Percentiles rank a stretch among this genome's conserved stretches.
phyloP scores from a whole-genome alignment of 371 early-diverging fungal species.

The Lichtheimia corymbifera region DNA sequence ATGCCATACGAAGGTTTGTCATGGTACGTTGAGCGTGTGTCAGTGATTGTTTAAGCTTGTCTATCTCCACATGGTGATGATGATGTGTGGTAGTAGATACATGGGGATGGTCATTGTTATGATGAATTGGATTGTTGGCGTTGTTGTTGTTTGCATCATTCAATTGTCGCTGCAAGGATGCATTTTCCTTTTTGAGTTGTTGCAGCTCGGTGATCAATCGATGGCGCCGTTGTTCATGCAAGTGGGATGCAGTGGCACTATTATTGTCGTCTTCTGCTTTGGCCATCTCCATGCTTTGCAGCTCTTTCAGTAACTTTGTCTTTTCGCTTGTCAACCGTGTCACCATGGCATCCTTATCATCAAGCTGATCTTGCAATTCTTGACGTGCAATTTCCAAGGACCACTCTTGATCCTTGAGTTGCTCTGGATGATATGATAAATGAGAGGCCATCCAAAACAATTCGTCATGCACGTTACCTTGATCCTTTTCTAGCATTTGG shows the following conservation, averaged over 20 bases:
- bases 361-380: constrained; percentile 34
- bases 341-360: constrained; percentile 53
- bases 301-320: constrained; percentile 48
- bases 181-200: constrained; percentile 11
- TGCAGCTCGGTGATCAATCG: constrained; percentile 2
- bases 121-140: not conserved
- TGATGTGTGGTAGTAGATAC: not conserved
- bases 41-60: constrained; percentile 38
- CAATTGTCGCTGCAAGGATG: constrained; percentile 2
- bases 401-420: constrained; percentile 28
- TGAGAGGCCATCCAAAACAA: not conserved
- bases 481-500: constrained; percentile 39
- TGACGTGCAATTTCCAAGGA: constrained; percentile 22
- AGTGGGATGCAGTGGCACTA: not conserved
- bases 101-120: not conserved
- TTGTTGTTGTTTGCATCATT: not conserved
- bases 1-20: constrained; percentile 18
- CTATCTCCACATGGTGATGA: constrained; percentile 21
- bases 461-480: constrained; percentile 27
- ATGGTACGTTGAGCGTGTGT: constrained; percentile 38
- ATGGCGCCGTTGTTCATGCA: constrained; percentile 4
- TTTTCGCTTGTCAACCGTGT: constrained; percentile 57
- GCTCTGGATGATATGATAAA: constrained; percentile 23
- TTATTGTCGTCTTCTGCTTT: constrained; percentile 55
- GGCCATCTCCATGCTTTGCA: constrained; percentile 54